Evolutionary conservation across 176 grass and related monocot genomes (phyloP).

Genomic region (Phyllostachys edulis): DNA sequence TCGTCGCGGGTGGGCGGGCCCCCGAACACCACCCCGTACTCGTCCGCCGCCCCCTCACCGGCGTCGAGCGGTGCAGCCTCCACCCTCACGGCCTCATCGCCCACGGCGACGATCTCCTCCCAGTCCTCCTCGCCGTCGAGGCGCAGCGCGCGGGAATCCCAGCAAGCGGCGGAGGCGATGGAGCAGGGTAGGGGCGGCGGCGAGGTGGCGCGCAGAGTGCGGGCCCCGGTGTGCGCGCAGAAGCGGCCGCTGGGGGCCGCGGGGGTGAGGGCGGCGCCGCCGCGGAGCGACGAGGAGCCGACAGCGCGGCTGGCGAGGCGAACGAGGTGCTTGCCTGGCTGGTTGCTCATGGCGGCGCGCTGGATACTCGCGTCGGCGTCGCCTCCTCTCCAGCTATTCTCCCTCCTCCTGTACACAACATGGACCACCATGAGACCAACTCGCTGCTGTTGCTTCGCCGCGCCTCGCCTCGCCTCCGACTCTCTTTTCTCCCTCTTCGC

Average conservation of each 20-base stretch:
- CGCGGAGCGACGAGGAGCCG: not conserved
- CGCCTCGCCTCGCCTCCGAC: not conserved
- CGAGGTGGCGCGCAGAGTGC: slow-evolving; percentile 25
- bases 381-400: not conserved
- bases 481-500: not conserved
- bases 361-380: not conserved
- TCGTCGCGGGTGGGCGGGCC: slow-evolving; percentile 57
- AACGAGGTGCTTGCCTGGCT: slow-evolving; percentile 32
- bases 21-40: slow-evolving; percentile 38
- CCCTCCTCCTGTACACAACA: slow-evolving; percentile 22
- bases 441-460: not conserved
- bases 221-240: not conserved
- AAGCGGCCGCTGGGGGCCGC: not conserved
- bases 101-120: slow-evolving; percentile 34
- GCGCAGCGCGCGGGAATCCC: slow-evolving; percentile 24
- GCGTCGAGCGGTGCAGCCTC: not conserved
- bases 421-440: slow-evolving; percentile 35
- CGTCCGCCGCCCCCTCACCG: not conserved
- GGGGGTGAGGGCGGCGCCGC: not conserved
- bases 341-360: slow-evolving; percentile 38
- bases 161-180: slow-evolving; percentile 8
- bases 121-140: slow-evolving; percentile 39
- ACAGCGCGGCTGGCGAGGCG: slow-evolving; percentile 32
- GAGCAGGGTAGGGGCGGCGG: slow-evolving; percentile 23
- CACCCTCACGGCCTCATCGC: not conserved